phyloP scores from a whole-genome alignment of 352 stramenopile species.

The Phytopythium helicoides region DNA sequence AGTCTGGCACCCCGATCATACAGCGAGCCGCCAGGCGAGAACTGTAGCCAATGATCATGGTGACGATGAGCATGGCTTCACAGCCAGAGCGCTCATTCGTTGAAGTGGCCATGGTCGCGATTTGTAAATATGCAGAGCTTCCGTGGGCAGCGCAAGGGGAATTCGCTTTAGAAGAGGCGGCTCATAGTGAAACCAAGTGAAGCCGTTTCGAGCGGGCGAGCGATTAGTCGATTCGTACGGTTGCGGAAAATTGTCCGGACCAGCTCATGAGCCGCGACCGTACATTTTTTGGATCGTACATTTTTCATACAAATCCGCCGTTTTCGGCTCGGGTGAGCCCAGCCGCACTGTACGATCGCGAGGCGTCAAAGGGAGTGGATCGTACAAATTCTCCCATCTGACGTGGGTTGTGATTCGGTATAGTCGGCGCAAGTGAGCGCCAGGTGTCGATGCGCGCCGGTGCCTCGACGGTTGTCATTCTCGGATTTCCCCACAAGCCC shows the following conservation, averaged over 20 bases:
- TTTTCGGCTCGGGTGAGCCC: no score
- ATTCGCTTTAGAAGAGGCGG: neutral
- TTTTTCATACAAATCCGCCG: constrained; percentile 38
- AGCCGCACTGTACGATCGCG: no score
- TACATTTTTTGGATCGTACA: constrained; percentile 32
- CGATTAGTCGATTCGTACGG: constrained; percentile 1
- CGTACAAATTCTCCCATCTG: constrained; percentile 3
- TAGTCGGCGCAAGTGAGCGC: neutral
- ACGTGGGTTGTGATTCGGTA: neutral
- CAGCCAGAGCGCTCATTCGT: no score
- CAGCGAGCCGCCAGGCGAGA: no score
- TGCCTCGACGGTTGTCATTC: no score
- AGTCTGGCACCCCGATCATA: no score
- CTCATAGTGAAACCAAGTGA: constrained; percentile 2
- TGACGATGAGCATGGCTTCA: no score
- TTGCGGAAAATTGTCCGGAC: constrained; percentile 11
- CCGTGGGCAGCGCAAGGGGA: neutral
- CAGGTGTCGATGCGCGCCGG: no score
- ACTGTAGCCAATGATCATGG: no score
- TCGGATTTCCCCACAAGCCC: constrained; percentile 52
- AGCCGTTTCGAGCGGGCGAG: neutral
- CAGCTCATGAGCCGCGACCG: no score
- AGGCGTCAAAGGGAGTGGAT: no score
- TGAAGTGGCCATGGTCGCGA: neutral
- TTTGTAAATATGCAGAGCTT: neutral